Conservation (phyloP, 108 stramenopile species). For the Epithemia pelagica region DNA sequence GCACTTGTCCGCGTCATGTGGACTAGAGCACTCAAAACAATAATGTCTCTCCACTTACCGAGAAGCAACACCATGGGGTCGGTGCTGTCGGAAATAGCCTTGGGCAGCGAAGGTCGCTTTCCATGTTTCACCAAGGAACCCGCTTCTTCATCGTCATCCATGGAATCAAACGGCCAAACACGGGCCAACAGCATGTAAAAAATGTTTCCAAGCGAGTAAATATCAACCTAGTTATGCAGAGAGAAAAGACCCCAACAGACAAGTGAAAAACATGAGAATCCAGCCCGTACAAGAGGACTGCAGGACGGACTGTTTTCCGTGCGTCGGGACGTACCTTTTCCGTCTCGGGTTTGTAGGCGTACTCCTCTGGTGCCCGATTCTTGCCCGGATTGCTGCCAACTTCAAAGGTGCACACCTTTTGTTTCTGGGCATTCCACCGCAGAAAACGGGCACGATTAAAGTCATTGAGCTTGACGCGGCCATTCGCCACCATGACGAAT, state of each 20-base stretch:
- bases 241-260: background rate
- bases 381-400: slow-evolving; percentile 27
- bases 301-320: background rate
- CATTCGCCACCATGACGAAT: slow-evolving; percentile 37
- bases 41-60: too few species aligned
- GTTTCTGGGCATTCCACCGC: slow-evolving; percentile 37
- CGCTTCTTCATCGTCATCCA: slow-evolving; percentile 11
- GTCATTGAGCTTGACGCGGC: slow-evolving; percentile 59
- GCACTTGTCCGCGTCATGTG: too few species aligned
- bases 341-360: slow-evolving; percentile 33
- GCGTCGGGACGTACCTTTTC: slow-evolving; percentile 34
- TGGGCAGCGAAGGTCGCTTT: background rate
- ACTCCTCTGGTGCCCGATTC: slow-evolving; percentile 57
- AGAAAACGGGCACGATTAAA: slow-evolving; percentile 75
- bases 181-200: slow-evolving; percentile 37
- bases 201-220: slow-evolving; percentile 47
- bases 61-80: background rate
- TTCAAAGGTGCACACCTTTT: slow-evolving; percentile 56
- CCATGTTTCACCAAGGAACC: background rate
- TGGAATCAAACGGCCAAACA: slow-evolving; percentile 20
- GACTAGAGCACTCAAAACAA: background rate
- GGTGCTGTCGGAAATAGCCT: background rate
- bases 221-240: slow-evolving; percentile 22
- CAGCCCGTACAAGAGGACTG: too few species aligned
- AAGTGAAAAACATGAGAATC: background rate